Percentiles rank a stretch among this genome's conserved stretches.
These are phyloP conservation scores for Xylaria digitata DNA, from an alignment of 2,329 filamentous ascomycete species.

Conservation along the genomic window DNA sequence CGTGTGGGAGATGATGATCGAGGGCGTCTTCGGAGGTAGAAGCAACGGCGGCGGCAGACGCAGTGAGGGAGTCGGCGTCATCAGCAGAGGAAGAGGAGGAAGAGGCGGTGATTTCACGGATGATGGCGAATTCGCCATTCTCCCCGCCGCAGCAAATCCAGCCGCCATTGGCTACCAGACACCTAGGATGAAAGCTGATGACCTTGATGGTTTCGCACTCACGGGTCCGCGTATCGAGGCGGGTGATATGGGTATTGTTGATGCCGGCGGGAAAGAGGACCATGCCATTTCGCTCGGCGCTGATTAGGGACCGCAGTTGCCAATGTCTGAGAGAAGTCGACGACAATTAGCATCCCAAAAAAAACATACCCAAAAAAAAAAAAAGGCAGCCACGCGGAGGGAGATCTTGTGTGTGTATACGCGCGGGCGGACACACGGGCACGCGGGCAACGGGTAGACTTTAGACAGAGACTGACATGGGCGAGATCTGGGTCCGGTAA, in stretches of 20 bases:
- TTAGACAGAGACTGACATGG: slow-evolving; percentile 63
- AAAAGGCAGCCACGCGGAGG: slow-evolving; percentile 5
- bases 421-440: neutral
- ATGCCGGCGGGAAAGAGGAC: slow-evolving; percentile 86
- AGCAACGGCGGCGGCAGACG: slow-evolving; percentile 43
- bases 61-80: slow-evolving; percentile 44
- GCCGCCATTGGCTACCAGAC: slow-evolving; percentile 84
- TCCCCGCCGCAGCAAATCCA: slow-evolving; percentile 94
- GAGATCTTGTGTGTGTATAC: neutral
- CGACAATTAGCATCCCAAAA: slow-evolving; percentile 26
- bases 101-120: slow-evolving; percentile 60
- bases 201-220: slow-evolving; percentile 79
- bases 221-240: slow-evolving; percentile 74
- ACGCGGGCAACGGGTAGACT: neutral
- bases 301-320: slow-evolving; percentile 91
- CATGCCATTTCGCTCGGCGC: slow-evolving; percentile 77
- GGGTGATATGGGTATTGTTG: slow-evolving; percentile 73
- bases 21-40: slow-evolving; percentile 50
- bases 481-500: slow-evolving; percentile 74
- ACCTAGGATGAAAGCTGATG: slow-evolving; percentile 80
- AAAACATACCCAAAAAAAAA: neutral
- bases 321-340: slow-evolving; percentile 70
- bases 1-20: slow-evolving; percentile 41
- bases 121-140: slow-evolving; percentile 85
- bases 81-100: slow-evolving; percentile 39